These are phyloP conservation scores for Vittaforma corneae DNA, from an alignment of 371 early-diverging fungal genomes.

Conservation along the genomic window DNA sequence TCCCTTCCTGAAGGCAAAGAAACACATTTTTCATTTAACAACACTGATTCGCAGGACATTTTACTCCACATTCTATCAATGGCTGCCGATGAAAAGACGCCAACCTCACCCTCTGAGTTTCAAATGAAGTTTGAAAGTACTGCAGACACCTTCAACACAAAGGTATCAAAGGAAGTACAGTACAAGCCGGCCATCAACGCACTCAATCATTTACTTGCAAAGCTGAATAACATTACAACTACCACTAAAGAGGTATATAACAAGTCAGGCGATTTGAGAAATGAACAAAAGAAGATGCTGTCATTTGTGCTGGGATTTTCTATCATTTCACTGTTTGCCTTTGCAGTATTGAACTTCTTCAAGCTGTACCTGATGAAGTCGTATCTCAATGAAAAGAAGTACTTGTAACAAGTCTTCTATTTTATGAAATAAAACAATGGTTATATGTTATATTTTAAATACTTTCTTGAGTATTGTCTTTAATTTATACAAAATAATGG, in stretches of 20 bases:
- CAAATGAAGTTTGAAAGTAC: conserved; percentile 33
- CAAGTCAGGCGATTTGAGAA: conserved; percentile 36
- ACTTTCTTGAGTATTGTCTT: no score
- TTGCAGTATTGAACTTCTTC: conserved; percentile 48
- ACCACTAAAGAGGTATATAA: conserved; percentile 31
- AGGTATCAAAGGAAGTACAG: conserved; percentile 49
- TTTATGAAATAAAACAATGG: no score
- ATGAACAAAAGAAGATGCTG: conserved; percentile 48
- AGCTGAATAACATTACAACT: conserved; percentile 26
- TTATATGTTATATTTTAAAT: no score
- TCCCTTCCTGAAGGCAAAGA: conserved; percentile 23
- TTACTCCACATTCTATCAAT: conserved; percentile 27
- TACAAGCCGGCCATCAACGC: conserved; percentile 55
- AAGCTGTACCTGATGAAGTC: conserved; percentile 51
- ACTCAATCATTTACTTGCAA: conserved; percentile 53
- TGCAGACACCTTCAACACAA: conserved; percentile 57
- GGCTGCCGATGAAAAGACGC: conserved; percentile 12
- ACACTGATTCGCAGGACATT: conserved; percentile 42
- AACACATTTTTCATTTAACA: conserved; percentile 52
- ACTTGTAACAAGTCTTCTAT: no score
- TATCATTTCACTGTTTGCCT: conserved; percentile 46
- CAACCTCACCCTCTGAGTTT: conserved; percentile 1
- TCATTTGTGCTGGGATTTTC: conserved; percentile 46
- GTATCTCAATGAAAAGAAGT: conserved; percentile 59
- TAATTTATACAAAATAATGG: no score